Base-by-base conservation (phyloP, 2,329 filamentous ascomycete species). In the Penicillium sp. region DNA sequence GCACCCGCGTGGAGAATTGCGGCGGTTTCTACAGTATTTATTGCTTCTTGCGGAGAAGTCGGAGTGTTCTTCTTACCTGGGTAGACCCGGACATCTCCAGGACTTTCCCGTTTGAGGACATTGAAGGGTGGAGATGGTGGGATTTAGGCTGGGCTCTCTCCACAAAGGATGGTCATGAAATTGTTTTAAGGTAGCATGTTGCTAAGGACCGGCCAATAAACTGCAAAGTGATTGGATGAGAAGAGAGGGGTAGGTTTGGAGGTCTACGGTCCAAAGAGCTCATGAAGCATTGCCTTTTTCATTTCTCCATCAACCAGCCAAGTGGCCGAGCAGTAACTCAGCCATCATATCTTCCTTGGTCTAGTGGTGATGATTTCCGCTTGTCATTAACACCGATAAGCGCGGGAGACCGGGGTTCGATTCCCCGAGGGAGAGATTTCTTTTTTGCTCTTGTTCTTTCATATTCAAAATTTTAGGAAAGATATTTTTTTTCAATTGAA, bases 321-420 rank as follows among this genome's bases (percentile, higher is more conserved):
- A 66, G 63, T 66, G 63, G 63, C 42, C 62, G 62, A 66, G 63
- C 56, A 52, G 63, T 63, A 65, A 66, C 63, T 66, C 58, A 31
- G 16, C 45, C 54, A 60, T 46, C 38, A 7, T 31, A 55, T 66
- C 64, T 66, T 66, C 64, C 64, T 66, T 72, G 70, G 70, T 72
- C 69, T 73, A 73, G 71, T 72, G 69, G 70, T 72, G 69, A 72
- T 72, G 70, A 72, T 72, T 68, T 72, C 70, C 71, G 70, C 69
- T 72, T 72, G 69, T 72, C 70, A 72, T 58, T 63, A 66, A 58
- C 8, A 62, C 60, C 45, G 57, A 62, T 59, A 62, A 69, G 70
- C 70, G 69, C 71, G 70, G 71, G 65, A 69, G 70, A 70, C 71
- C 70, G 67, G 67, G 67, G 69, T 72, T 72, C 69, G 69, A 73